These are phyloP conservation scores for Podaxis mareebaensis DNA, from an alignment of 768 basidiomycete genomes.

Conservation along the genomic window DNA sequence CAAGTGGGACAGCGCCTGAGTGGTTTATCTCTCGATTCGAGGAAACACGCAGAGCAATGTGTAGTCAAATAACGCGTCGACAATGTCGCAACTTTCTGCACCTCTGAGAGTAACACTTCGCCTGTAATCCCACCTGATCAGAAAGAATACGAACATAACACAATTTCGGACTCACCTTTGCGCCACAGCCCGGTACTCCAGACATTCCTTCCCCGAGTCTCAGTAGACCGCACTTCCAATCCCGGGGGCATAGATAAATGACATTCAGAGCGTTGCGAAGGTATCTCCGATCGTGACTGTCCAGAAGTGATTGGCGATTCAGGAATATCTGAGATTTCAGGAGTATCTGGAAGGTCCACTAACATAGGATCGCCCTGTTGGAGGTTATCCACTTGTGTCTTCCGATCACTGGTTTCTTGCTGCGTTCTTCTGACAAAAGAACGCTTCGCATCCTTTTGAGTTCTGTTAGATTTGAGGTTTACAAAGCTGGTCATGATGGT, in stretches of 20 bases:
- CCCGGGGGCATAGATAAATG: slow-evolving; percentile 22
- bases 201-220: slow-evolving; percentile 25
- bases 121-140: slow-evolving; percentile 42
- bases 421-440: slow-evolving; percentile 25
- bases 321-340: not conserved
- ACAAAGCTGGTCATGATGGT: slow-evolving; percentile 35
- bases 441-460: slow-evolving; percentile 27
- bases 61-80: slow-evolving; percentile 60
- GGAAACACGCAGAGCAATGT: slow-evolving; percentile 71
- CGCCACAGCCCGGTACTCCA: slow-evolving; percentile 22
- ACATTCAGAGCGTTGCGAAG: slow-evolving; percentile 13
- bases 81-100: slow-evolving; percentile 64
- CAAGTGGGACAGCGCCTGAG: slow-evolving; percentile 79
- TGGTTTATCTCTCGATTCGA: slow-evolving; percentile 29
- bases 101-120: slow-evolving; percentile 50
- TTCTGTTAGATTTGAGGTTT: slow-evolving; percentile 32
- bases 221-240: slow-evolving; percentile 22
- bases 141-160: no score
- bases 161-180: slow-evolving; percentile 21
- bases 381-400: not conserved
- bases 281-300: not conserved
- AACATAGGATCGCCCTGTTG: slow-evolving; percentile 6
- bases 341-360: slow-evolving; percentile 16
- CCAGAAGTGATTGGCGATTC: slow-evolving; percentile 12
- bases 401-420: not conserved